These are phyloP conservation scores for Cicer chorassanicum DNA, from an alignment of 306 rosid genomes.

Conservation along the genomic window DNA sequence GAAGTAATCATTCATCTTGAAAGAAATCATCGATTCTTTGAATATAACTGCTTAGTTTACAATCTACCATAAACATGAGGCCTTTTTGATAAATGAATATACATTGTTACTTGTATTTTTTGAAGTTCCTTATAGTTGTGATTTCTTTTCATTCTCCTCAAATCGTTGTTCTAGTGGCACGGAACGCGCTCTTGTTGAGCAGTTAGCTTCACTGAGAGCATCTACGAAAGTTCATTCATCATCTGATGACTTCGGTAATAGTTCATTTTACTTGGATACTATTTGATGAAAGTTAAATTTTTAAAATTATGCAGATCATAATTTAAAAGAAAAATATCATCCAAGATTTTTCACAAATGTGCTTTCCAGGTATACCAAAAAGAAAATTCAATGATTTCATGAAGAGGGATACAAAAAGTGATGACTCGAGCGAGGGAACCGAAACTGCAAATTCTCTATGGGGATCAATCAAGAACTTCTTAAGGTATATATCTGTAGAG, in stretches of 20 bases:
- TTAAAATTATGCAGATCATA: constrained; percentile 17
- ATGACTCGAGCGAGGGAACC: constrained; percentile 46
- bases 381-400: constrained; percentile 45
- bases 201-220: constrained; percentile 67
- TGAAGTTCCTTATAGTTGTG: constrained; percentile 20
- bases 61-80: background rate
- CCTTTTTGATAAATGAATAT: constrained; percentile 16
- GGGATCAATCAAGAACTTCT: constrained; percentile 63
- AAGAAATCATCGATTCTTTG: background rate
- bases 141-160: constrained; percentile 34
- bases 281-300: constrained; percentile 4
- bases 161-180: constrained; percentile 54
- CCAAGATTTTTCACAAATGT: constrained; percentile 12
- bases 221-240: constrained; percentile 48
- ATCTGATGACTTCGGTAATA: constrained; percentile 50
- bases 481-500: constrained; percentile 61
- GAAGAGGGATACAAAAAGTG: constrained; percentile 42
- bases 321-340: constrained; percentile 13
- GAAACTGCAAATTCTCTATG: constrained; percentile 54
- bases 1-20: constrained; percentile 19
- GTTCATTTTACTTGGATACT: constrained; percentile 30
- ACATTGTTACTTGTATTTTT: background rate
- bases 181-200: constrained; percentile 70
- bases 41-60: constrained; percentile 24
- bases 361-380: constrained; percentile 53